Evolutionary conservation across 176 grass and related monocot genomes (phyloP), one percentile per base, ranked within the genome.

Genomic region (Phoenix dactylifera): DNA sequence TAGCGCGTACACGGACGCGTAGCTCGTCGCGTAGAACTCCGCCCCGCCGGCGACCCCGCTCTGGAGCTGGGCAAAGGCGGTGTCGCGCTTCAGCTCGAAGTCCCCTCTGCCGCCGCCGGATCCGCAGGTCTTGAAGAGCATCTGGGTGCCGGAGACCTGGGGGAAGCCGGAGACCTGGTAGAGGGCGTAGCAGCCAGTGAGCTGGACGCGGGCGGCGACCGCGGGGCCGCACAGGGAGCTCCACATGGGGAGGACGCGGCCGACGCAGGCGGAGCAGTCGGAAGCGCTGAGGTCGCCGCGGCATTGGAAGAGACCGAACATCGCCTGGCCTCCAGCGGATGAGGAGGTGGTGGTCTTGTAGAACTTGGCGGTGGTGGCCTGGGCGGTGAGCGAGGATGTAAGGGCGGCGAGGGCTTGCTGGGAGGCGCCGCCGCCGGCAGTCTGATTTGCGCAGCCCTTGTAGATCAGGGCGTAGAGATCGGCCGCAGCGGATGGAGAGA

Each of bases 361-460:
- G 76, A 98, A 98, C 84, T 92, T 88, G 55, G 87, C 26, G 56
- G 84, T 63, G 70, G 72, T 16, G 6, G 87, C 62, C 52, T 88
- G 87, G 16, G 84, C 16, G 22, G 73, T 73, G 50, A 98, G 81
- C 17, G 84, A 18, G 16, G 84, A 57, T 24, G 81, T 67, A 66
- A 98, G 77, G 1, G 66, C 70, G 0, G 79, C 63, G 14, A 98
- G 51, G 18, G 65, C 65, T 2, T 81, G 16, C 0, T 76, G 76
- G 20, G 78, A 7, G 2, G 24, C 57, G 49, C 22, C 39, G 49
- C 16, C 59, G 6, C 81, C 80, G 72, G 83, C 73, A 60, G 62
- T 70, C 73, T 98, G 87, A 64, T 98, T 98, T 72, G 87, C 78
- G 81, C 93, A 98, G 56, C 93, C 93, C 73, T 98, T 98, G 84